Percentiles rank a stretch among this genome's conserved stretches.
Evolutionary conservation across 768 basidiomycete species (phyloP).

Genomic region (Cyathus striatus): DNA sequence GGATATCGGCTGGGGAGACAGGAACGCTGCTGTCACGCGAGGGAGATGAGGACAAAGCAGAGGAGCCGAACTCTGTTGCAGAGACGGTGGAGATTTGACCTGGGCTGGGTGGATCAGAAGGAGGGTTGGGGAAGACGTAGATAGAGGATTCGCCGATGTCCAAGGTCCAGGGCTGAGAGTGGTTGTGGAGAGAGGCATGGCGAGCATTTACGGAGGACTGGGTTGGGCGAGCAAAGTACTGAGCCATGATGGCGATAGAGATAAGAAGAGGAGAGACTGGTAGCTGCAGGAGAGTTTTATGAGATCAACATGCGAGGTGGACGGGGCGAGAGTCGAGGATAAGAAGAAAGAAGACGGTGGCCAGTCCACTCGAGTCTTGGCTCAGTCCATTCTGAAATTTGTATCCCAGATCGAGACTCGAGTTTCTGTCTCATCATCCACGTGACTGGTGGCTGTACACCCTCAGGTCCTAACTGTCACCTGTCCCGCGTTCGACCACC

Average conservation of each 20-base stretch:
- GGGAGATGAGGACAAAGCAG: conserved; percentile 6
- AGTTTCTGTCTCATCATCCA: too few species aligned
- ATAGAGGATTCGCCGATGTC: conserved; percentile 3
- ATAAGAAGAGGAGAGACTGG: background rate
- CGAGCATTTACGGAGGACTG: conserved; percentile 8
- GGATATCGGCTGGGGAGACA: background rate
- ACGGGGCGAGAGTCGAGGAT: too few species aligned
- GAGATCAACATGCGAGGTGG: too few species aligned
- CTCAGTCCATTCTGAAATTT: too few species aligned
- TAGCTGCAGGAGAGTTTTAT: background rate
- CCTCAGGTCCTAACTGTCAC: too few species aligned
- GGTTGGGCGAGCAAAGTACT: background rate
- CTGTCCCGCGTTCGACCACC: too few species aligned
- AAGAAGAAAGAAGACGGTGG: too few species aligned
- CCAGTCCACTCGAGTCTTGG: too few species aligned
- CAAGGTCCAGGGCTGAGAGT: background rate
- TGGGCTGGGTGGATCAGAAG: conserved; percentile 13
- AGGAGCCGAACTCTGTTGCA: conserved; percentile 4
- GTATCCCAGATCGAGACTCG: too few species aligned
- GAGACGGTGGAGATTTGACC: conserved; percentile 9
- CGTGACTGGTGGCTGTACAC: too few species aligned
- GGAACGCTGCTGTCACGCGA: conserved; percentile 1
- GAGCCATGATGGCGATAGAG: background rate
- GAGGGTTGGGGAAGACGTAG: conserved; percentile 15
- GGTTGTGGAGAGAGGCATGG: background rate